Base-by-base conservation (phyloP, 108 stramenopile species). In the Aurantiochytrium sp. region DNA sequence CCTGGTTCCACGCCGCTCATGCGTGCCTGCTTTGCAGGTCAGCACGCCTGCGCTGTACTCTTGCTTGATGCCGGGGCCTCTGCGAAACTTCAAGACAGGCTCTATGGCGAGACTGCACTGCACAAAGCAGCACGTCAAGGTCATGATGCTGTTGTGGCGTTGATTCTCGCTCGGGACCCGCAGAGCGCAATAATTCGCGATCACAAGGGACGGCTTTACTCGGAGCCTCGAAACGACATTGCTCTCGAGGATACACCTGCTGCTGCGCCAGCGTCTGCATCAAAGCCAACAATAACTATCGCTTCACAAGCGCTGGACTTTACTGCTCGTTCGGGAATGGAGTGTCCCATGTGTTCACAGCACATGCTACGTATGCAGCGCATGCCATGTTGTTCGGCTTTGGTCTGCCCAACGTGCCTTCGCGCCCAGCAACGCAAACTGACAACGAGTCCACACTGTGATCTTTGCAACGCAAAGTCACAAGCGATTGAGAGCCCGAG, bases 81-180 rank as follows among this genome's bases (percentile, higher is more conserved):
- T 12, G 76, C 51, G 3, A 28, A n/a, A 16, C 23, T 23, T 6
- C 76, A 28, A 12, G 64, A 69, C 42, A 12, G 64, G 25, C 42
- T 69, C 35, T 42, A 16, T 18, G 76, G 76, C 18, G 76, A 83
- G 3, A 53, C 51, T 12, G n/a, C 76, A 2, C 51, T 83, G 10
- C 76, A 83, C 76, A 83, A 83, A 23, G 76, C 76, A 12, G 76
- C 76, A 23, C 19, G 76, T 6, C 76, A 83, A 45, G 76, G 76
- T 45, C 76, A 83, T 23, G 49, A 47, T 16, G 51, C 6, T 12
- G 12, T 83, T 23, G 76, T 83, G 10, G 76, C 76, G n/a, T 8
- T 47, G 18, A 0, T 83, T 1, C 76, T 28, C 49, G 23, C 19
- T 43, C 51, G 49, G 19, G 76, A 47, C 4, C 51, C 76, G 10